Conservation (phyloP, 2,329 filamentous ascomycete species). For the Parastagonospora avenae region DNA sequence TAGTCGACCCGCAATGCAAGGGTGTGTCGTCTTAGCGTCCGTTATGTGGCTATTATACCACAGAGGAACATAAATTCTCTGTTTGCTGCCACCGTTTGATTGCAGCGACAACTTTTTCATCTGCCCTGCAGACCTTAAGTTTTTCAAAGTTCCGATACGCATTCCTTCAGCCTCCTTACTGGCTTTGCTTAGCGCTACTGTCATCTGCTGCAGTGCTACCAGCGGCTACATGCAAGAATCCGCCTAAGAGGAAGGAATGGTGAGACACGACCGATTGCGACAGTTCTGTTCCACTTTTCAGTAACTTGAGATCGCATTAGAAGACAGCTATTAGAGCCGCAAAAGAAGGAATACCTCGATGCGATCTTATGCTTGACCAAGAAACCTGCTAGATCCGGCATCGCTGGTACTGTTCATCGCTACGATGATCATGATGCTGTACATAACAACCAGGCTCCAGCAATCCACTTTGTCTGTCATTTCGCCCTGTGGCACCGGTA, state of each 20-base stretch:
- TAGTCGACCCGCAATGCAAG: neutral
- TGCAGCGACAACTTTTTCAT: too few species aligned
- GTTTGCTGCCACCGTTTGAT: too few species aligned
- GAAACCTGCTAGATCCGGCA: constrained; percentile 20
- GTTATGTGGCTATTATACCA: neutral
- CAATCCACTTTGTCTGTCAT: constrained; percentile 33
- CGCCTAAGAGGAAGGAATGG: constrained; percentile 24
- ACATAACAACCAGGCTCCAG: constrained; percentile 22
- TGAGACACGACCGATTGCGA: neutral
- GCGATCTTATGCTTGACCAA: constrained; percentile 29
- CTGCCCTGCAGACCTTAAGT: too few species aligned
- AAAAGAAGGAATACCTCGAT: constrained; percentile 28
- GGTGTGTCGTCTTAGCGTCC: neutral
- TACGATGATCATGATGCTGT: constrained; percentile 32
- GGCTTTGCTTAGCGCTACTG: constrained; percentile 10
- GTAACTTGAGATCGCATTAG: constrained; percentile 4
- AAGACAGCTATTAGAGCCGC: constrained; percentile 19
- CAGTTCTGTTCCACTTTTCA: neutral
- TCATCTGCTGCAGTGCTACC: constrained; percentile 13
- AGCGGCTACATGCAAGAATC: constrained; percentile 12
- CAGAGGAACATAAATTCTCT: neutral
- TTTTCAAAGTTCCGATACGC: constrained; percentile 2
- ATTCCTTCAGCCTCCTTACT: constrained; percentile 2
- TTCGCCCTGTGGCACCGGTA: constrained; percentile 33
- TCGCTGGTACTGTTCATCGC: constrained; percentile 20